Base-by-base conservation (phyloP, 306 rosid genomes). In the Quillaja saponaria region DNA sequence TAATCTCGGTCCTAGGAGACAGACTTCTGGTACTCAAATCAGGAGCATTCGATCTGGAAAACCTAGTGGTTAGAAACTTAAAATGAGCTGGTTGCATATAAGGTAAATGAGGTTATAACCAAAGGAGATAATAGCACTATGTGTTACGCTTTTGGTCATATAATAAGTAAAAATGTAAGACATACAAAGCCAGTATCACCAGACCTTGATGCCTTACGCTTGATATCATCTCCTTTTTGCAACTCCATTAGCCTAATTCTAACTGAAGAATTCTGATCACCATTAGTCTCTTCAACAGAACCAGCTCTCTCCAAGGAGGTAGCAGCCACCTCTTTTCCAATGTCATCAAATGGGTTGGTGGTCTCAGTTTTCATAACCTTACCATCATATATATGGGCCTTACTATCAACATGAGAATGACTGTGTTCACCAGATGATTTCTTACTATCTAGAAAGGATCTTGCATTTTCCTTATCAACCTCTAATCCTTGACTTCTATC, bases 181-280 rank as follows among this genome's bases (percentile, higher is more conserved):
- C 44, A 58, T 54, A 62, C 17, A 44, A 60, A 63, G 49, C 67
- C 57, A 34, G 45, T 40, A 33, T 44, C 67, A 75, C 51, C 84
- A 66, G 56, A 92, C 99, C 96, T 89, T 63, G 80, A 68, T 63
- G 57, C 64, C 56, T 50, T 66, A 67, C 63, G 80, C 38, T 69
- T 81, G 68, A 53, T 66, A 70, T 55, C 77, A 67, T 68, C 64
- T 70, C 67, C 51, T 10, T 74, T 54, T 61, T 67, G 84, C 52
- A 55, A 17, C 67, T 66, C 82, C 52, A 15, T 61, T 66, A 72
- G 87, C 80, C 50, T 58, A 38, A 42, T 69, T 68, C 62, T 68
- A 45, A 62, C 67, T 54, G 55, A 51, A 19, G 84, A 61, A 50
- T 55, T 66, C 54, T 42, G 49, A 38, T 31, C 79, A 61, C 63